Evolutionary conservation across 2,329 filamentous ascomycete species (phyloP).

Genomic region (Periconia sp.): DNA sequence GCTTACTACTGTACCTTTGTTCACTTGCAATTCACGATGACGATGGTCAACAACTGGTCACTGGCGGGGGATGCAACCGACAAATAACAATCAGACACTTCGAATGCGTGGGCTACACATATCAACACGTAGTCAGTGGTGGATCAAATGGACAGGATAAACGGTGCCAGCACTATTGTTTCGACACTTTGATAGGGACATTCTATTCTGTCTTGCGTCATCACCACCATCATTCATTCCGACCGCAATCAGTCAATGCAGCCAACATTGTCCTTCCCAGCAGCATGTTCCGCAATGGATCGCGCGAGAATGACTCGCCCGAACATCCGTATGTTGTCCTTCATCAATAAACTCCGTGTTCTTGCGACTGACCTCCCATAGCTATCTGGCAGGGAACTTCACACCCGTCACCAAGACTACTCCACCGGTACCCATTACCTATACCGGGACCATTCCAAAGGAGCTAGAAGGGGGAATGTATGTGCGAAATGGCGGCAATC

Average conservation of each 20-base stretch:
- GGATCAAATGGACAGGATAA: too few species aligned
- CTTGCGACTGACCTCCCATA: constrained; percentile 22
- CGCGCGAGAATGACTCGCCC: constrained; percentile 16
- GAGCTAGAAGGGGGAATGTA: constrained; percentile 71
- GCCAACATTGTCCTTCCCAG: not conserved
- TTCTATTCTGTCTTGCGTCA: not conserved
- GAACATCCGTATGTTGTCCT: constrained; percentile 44
- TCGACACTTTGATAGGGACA: too few species aligned
- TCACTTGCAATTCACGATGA: too few species aligned
- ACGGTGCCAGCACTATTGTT: too few species aligned
- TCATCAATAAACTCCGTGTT: not conserved
- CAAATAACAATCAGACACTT: too few species aligned
- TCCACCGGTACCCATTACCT: constrained; percentile 59
- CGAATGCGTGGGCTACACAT: too few species aligned
- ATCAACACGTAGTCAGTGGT: too few species aligned
- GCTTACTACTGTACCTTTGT: too few species aligned
- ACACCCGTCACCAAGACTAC: constrained; percentile 63
- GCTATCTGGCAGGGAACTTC: constrained; percentile 69
- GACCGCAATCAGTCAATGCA: too few species aligned
- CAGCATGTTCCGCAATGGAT: constrained; percentile 27
- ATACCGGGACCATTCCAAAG: constrained; percentile 61
- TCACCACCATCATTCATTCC: not conserved
- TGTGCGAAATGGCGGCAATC: constrained; percentile 71
- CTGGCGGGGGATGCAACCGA: too few species aligned
- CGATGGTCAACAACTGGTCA: too few species aligned